Percentiles rank a stretch among this genome's conserved stretches.
Evolutionary conservation across 768 basidiomycete genomes (phyloP).

Genomic region (Clavaria fumosa): DNA sequence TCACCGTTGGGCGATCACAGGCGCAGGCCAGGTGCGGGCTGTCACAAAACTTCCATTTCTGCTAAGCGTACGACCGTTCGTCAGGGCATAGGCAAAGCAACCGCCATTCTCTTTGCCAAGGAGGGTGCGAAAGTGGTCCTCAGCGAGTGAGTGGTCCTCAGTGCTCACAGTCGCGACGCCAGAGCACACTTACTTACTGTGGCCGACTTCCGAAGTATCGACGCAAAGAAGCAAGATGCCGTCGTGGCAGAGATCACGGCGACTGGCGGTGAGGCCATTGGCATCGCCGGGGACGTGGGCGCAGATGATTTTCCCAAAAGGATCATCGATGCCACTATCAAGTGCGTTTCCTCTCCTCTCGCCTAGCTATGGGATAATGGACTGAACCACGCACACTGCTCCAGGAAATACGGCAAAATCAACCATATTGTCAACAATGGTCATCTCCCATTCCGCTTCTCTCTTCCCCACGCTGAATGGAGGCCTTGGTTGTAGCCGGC

Average conservation of each 20-base stretch:
- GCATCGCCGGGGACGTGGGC: slow-evolving; percentile 65
- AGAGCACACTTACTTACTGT: background rate
- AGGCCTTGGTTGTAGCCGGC: slow-evolving; percentile 29
- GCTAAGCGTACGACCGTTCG: slow-evolving; percentile 5
- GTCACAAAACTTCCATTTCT: background rate
- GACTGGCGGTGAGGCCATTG: slow-evolving; percentile 58
- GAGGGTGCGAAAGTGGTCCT: slow-evolving; percentile 82
- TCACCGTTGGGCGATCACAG: slow-evolving; percentile 17
- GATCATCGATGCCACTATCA: slow-evolving; percentile 59
- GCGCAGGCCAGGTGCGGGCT: slow-evolving; percentile 53
- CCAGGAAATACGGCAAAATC: slow-evolving; percentile 66
- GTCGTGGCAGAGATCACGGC: slow-evolving; percentile 64
- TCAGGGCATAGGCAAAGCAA: slow-evolving; percentile 66
- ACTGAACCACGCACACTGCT: background rate
- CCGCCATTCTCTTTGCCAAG: slow-evolving; percentile 63
- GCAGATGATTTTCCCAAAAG: slow-evolving; percentile 73
- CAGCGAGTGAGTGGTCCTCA: slow-evolving; percentile 46
- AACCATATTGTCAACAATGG: slow-evolving; percentile 82
- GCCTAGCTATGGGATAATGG: background rate
- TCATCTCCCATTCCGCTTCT: slow-evolving; percentile 12
- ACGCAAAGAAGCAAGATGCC: slow-evolving; percentile 45
- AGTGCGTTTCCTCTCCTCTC: slow-evolving; percentile 30
- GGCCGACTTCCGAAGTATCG: slow-evolving; percentile 33
- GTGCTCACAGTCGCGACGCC: background rate
- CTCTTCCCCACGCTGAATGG: background rate